phyloP scores from a whole-genome alignment of 2,329 filamentous ascomycete species.

The Byssoonygena ceratinophila region DNA sequence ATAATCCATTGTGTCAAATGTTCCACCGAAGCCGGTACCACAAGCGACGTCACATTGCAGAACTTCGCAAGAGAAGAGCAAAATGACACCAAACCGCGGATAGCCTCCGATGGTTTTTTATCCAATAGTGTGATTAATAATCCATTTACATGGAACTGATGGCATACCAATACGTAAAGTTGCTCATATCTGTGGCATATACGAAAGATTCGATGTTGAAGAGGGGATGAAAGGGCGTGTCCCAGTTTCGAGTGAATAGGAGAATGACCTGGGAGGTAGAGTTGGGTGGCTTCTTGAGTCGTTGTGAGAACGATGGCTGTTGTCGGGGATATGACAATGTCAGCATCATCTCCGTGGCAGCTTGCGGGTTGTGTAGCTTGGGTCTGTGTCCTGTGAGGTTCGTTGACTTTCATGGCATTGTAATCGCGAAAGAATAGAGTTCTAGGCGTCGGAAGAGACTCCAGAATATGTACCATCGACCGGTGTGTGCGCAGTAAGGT shows the following conservation, averaged over 20 bases:
- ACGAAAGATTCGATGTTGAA: constrained; percentile 47
- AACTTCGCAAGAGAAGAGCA: constrained; percentile 18
- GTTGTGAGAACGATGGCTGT: constrained; percentile 61
- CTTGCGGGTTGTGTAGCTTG: background rate
- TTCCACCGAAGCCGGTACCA: constrained; percentile 22
- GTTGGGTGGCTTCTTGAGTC: constrained; percentile 62
- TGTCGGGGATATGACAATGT: constrained; percentile 59
- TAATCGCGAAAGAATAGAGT: constrained; percentile 22
- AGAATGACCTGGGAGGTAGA: constrained; percentile 53
- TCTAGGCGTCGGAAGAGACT: constrained; percentile 11
- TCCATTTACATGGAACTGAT: constrained; percentile 7
- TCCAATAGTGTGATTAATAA: constrained; percentile 19
- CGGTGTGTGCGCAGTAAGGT: constrained; percentile 23
- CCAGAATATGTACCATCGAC: constrained; percentile 14
- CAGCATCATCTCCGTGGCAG: constrained; percentile 36
- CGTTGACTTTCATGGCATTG: background rate
- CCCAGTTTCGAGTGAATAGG: constrained; percentile 11
- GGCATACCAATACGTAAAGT: constrained; percentile 57
- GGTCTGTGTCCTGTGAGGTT: too few relatives aligned
- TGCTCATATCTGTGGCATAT: constrained; percentile 54
- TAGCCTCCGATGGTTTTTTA: constrained; percentile 14
- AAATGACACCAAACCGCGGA: constrained; percentile 21
- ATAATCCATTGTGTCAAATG: constrained; percentile 48
- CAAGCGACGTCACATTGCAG: constrained; percentile 5
- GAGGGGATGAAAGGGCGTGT: constrained; percentile 26